A percentile compares a stretch with the other conserved stretches of the same genome.
Evolutionary conservation across 768 basidiomycete species (phyloP).

Genomic region (Ramaria rubella): DNA sequence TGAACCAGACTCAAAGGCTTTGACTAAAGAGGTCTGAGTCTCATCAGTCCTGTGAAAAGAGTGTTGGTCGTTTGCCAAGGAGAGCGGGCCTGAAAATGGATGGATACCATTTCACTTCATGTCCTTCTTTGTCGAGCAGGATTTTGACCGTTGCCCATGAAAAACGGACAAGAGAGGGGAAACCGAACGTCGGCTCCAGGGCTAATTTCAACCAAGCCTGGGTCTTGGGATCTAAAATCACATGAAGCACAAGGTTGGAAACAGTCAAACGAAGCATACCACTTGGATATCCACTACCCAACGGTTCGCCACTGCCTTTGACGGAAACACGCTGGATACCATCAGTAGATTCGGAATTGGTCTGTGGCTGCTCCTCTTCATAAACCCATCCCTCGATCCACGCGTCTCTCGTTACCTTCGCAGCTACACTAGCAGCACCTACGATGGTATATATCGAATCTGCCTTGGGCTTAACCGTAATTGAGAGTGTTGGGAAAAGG

Average conservation of each 20-base stretch:
- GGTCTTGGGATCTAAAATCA: slow-evolving; percentile 75
- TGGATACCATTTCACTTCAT: slow-evolving; percentile 70
- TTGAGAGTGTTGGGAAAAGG: slow-evolving; percentile 75
- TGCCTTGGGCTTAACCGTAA: slow-evolving; percentile 89
- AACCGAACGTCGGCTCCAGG: slow-evolving; percentile 87
- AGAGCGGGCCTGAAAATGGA: slow-evolving; percentile 9
- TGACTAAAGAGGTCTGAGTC: slow-evolving; percentile 65
- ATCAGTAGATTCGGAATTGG: too few species aligned
- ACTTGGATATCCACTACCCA: slow-evolving; percentile 86
- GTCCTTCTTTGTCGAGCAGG: slow-evolving; percentile 71
- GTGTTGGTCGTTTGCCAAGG: neutral
- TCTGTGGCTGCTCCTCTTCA: slow-evolving; percentile 39
- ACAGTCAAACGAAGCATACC: neutral
- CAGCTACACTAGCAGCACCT: slow-evolving; percentile 94
- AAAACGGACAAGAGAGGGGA: slow-evolving; percentile 83
- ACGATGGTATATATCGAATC: slow-evolving; percentile 97
- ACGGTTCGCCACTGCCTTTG: slow-evolving; percentile 16
- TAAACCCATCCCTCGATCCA: slow-evolving; percentile 84
- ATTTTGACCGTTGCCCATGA: slow-evolving; percentile 94
- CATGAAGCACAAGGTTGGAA: neutral
- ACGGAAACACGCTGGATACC: slow-evolving; percentile 2
- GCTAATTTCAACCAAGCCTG: slow-evolving; percentile 74
- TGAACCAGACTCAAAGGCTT: slow-evolving; percentile 64
- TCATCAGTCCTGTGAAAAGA: slow-evolving; percentile 68
- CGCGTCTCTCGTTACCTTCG: slow-evolving; percentile 92